Base-by-base conservation (phyloP, 495 filamentous ascomycete species). In the Penicillium turbatum region DNA sequence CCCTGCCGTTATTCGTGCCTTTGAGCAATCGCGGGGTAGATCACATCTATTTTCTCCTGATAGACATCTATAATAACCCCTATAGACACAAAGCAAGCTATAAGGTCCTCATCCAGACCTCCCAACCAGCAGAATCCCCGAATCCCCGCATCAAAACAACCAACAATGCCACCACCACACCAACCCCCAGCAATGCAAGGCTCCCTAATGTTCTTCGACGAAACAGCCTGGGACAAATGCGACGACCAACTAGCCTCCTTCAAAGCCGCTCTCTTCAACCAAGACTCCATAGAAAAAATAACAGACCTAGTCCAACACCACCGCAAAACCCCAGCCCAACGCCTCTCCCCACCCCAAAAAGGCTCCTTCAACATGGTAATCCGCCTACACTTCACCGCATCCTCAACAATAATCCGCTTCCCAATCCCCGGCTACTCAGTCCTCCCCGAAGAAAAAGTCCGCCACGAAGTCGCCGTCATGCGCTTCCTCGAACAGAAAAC, bases 401-500 rank as follows among this genome's bases (percentile, higher is more conserved):
- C 30, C 30, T 47, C 44, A 15, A 9, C 24, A 12, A 38, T 48
- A 13, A 48, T 37, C 46, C 34, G 34, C 13, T 16, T 48, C 46
- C 46, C 46, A 48, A 48, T 48, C 37, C 34, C 63, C 12, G 5
- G 55, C 59, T 26, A 57, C 63, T 40, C 27, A 59, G 55, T 3
- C 57, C 41, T 13, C 43, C 59, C 63, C 1, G 63, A 68, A 30
- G 72, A 76, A 51, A 76, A 75, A 51, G 51, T 69, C 39, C 48
- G 54, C 9, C 52, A 48, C 16, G 74, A 80, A 56, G 73, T 66
- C 3, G 63, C 69, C 3, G 66, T 67, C 15, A 71, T 75, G 67
- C 61, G 61, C 12, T 77, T 65, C 48, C 42, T 80, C 30, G 56
- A 60, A 21, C 55, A 59, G 10, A 57, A 70, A 26, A 77, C 74